phyloP scores from a whole-genome alignment of 2,329 filamentous ascomycete genomes.

The Phialophora tarda region DNA sequence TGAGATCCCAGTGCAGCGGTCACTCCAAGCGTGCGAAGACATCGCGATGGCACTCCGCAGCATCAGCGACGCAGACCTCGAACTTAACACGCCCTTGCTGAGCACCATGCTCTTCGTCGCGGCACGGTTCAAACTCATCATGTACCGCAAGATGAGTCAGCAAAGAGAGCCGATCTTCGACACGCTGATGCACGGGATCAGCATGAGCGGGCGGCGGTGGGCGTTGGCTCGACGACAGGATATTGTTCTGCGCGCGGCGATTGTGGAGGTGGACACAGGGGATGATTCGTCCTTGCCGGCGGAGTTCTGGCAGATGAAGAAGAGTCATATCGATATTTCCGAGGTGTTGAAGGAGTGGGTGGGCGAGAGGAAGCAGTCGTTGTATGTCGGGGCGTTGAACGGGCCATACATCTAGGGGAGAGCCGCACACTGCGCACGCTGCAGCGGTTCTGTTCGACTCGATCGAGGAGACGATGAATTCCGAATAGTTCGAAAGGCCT shows the following conservation, averaged over 20 bases:
- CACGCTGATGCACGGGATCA: conserved; percentile 39
- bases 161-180: conserved; percentile 36
- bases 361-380: conserved; percentile 28
- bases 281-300: conserved; percentile 15
- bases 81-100: conserved; percentile 37
- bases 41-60: conserved; percentile 33
- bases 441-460: background rate
- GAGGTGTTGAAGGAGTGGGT: conserved; percentile 38
- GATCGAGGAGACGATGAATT: background rate
- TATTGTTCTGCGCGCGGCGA: conserved; percentile 36
- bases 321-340: conserved; percentile 36
- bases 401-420: conserved; percentile 28
- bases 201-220: conserved; percentile 40
- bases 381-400: conserved; percentile 33
- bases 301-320: conserved; percentile 32
- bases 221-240: conserved; percentile 36
- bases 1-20: conserved; percentile 32
- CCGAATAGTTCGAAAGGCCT: too few species aligned
- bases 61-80: conserved; percentile 38
- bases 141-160: conserved; percentile 28
- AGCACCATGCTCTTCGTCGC: conserved; percentile 34
- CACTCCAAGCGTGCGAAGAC: conserved; percentile 36
- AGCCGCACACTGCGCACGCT: background rate
- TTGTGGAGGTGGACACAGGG: conserved; percentile 34
- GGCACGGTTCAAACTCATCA: conserved; percentile 35